These are phyloP conservation scores for Didymellaceae sp. DNA, from an alignment of 2,329 filamentous ascomycete species.

Conservation along the genomic window DNA sequence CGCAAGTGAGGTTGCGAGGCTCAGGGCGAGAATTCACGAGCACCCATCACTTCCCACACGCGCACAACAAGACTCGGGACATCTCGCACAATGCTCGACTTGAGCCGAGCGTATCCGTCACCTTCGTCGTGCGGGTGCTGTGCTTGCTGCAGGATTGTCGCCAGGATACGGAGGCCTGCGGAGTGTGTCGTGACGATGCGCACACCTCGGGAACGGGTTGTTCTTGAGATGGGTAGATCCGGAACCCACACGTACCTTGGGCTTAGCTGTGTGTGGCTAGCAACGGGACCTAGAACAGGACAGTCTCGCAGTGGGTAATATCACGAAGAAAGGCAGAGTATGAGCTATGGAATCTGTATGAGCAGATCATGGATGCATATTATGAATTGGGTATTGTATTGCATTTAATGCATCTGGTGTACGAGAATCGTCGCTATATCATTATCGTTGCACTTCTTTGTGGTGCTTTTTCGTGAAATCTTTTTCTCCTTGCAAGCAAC, in stretches of 20 bases:
- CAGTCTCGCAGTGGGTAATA: not conserved
- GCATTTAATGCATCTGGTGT: constrained; percentile 21
- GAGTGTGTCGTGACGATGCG: not conserved
- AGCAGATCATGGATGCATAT: not conserved
- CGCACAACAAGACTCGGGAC: no score
- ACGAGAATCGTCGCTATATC: constrained; percentile 19
- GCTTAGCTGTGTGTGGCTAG: not conserved
- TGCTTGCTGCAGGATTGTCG: not conserved
- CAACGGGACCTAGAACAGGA: not conserved
- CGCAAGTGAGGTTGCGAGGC: no score
- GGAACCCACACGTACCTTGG: not conserved
- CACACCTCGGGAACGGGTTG: not conserved
- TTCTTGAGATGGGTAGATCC: constrained; percentile 2
- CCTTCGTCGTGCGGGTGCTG: not conserved
- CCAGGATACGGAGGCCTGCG: not conserved
- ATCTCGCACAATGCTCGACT: not conserved
- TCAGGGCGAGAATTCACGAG: no score
- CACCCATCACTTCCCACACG: no score
- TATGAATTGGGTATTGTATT: constrained; percentile 15
- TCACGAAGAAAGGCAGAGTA: not conserved
- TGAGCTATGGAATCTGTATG: no score
- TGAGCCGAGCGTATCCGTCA: not conserved
- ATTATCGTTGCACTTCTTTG: constrained; percentile 21
- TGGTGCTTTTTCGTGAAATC: constrained; percentile 12
- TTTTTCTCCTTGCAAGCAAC: not conserved